Percentiles rank a stretch among this genome's conserved stretches.
Evolutionary conservation across 805 yeast genomes (phyloP).

Genomic region (Hyphopichia homilentoma): DNA sequence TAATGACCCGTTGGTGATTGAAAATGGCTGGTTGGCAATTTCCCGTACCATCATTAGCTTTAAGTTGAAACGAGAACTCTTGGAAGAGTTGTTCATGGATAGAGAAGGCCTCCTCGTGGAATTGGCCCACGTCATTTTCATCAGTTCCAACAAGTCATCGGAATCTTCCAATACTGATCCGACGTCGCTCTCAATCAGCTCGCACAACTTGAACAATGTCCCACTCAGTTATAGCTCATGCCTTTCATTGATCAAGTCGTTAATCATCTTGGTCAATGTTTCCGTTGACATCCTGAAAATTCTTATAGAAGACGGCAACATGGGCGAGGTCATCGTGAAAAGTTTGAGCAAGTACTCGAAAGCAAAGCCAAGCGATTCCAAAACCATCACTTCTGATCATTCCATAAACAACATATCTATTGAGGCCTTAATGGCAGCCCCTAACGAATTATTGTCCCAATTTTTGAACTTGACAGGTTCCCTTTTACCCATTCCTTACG

Average conservation of each 20-base stretch:
- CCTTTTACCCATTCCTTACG: constrained; percentile 50
- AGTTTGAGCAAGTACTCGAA: constrained; percentile 52
- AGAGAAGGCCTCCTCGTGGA: constrained; percentile 18
- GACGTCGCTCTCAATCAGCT: no score
- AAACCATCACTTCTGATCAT: constrained; percentile 4
- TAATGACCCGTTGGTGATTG: constrained; percentile 57
- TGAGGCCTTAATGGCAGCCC: constrained; percentile 71
- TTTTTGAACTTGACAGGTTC: constrained; percentile 54
- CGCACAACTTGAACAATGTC: constrained; percentile 9
- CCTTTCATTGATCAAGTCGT: constrained; percentile 41
- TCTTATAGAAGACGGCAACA: constrained; percentile 45
- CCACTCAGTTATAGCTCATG: constrained; percentile 35
- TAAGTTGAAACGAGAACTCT: constrained; percentile 34
- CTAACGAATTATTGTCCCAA: constrained; percentile 58
- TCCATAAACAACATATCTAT: constrained; percentile 37
- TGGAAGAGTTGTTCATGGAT: constrained; percentile 40
- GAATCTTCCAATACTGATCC: constrained; percentile 3
- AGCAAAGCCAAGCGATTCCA: constrained; percentile 4
- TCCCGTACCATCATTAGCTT: constrained; percentile 55
- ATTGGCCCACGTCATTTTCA: constrained; percentile 17
- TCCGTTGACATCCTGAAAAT: constrained; percentile 39
- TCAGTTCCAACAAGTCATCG: constrained; percentile 22
- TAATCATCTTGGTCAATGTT: constrained; percentile 40
- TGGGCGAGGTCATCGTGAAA: constrained; percentile 46
- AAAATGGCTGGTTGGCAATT: constrained; percentile 62